Conservation (phyloP, 2,329 filamentous ascomycete genomes). For the Epichloe uncinata region DNA sequence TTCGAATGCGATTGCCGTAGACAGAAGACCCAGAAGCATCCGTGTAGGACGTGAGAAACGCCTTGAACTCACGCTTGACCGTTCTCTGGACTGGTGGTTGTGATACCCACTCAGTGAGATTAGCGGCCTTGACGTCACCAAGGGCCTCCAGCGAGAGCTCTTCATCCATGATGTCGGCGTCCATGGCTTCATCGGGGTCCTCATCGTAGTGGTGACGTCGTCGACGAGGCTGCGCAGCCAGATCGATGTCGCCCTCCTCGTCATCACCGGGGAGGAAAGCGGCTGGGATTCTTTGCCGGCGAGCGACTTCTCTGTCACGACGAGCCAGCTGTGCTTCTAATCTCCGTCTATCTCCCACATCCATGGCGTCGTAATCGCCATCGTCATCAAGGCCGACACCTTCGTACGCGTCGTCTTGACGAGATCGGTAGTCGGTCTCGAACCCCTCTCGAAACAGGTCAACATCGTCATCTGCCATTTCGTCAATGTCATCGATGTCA, state of each 20-base stretch:
- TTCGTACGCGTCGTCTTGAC: conserved; percentile 57
- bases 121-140: conserved; percentile 84
- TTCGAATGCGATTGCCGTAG: conserved; percentile 87
- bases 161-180: conserved; percentile 87
- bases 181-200: conserved; percentile 83
- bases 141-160: conserved; percentile 86
- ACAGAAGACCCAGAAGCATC: conserved; percentile 83
- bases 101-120: conserved; percentile 88
- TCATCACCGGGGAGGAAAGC: conserved; percentile 72
- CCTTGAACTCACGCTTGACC: conserved; percentile 93
- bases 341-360: conserved; percentile 50
- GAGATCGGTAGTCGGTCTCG: conserved; percentile 55
- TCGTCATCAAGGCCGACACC: conserved; percentile 65
- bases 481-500: conserved; percentile 65
- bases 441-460: conserved; percentile 65
- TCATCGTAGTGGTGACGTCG: conserved; percentile 88
- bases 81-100: conserved; percentile 82
- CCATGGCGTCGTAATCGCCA: conserved; percentile 58
- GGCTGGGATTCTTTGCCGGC: conserved; percentile 52
- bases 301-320: conserved; percentile 58
- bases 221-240: conserved; percentile 73
- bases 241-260: conserved; percentile 70
- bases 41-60: conserved; percentile 90
- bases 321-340: conserved; percentile 62
- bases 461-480: conserved; percentile 69